Base-by-base conservation (phyloP, 495 filamentous ascomycete genomes). In the Aspergillus bridgeri region DNA sequence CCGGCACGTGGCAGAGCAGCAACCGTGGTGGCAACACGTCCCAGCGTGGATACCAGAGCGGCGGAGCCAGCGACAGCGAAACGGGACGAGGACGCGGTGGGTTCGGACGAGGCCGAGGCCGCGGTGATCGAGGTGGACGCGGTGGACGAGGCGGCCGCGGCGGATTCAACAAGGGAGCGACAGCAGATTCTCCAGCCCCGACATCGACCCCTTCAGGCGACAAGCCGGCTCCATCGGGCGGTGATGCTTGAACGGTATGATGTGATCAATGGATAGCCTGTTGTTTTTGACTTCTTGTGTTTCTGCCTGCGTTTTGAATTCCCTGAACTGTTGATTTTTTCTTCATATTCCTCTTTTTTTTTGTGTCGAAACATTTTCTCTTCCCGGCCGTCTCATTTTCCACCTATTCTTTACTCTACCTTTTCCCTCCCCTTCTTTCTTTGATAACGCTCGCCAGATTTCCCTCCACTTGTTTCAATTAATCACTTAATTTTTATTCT, bases 1-100 rank as follows among this genome's bases (percentile, higher is more conserved):
- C 89, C 44, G 89, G 89, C 38, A 87, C 82, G 56, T 90, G 91
- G 89, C 84, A 86, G 56, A 79, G 80, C 63, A 88, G 87, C 70
- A 78, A 54, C 69, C 79, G 85, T 15, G 83, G 87, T 42, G 79
- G 68, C 54, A 82, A 73, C 53, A 71, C 71, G 51, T 73, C 77
- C 48, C 79, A 77, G 63, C 86, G 81, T 62, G 91, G 86, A 65
- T 95, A 92, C 69, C 80, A 86, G 62, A 93, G 86, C 65, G 86
- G 79, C 53, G 85, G 79, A 54, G 86, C 89, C 57, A 96, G 91
- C 67, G 94, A 96, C 67, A 92, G 90, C 53, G 90, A 96, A 65
- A 83, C 85, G 5, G 79, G 82, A 51, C 68, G 77, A 44, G 73
- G 77, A 42, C 75, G 73, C 61, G 69, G 76, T 20, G 70, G 73